These are phyloP conservation scores for Fusarium lyarnte DNA, from an alignment of 2,329 filamentous ascomycete genomes.

Conservation along the genomic window DNA sequence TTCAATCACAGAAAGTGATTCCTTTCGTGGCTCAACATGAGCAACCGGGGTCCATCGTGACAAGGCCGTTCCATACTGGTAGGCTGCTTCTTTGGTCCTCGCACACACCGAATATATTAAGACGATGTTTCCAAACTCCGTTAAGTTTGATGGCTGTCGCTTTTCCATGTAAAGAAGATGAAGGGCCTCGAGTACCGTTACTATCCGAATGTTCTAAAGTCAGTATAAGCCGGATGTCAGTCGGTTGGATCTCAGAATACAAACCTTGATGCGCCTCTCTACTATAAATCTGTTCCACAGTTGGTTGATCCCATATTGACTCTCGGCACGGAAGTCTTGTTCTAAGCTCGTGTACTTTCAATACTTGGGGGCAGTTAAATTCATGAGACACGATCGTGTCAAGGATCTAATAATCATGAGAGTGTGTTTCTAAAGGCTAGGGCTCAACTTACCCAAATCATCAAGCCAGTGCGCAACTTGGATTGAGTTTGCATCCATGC, in stretches of 20 bases:
- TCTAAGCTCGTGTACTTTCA: conserved; percentile 14
- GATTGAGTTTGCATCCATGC: conserved; percentile 10
- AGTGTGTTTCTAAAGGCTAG: neutral
- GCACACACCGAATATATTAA: conserved; percentile 25
- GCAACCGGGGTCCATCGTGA: conserved; percentile 28
- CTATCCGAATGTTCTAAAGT: neutral
- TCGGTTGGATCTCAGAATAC: neutral
- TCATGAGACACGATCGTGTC: conserved; percentile 11
- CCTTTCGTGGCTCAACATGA: conserved; percentile 14
- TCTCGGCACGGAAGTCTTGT: conserved; percentile 10
- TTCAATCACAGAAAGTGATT: neutral
- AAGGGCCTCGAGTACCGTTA: conserved; percentile 20
- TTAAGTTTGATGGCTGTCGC: conserved; percentile 17
- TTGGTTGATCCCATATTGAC: conserved; percentile 5
- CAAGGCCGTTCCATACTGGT: conserved; percentile 15
- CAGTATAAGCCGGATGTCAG: neutral
- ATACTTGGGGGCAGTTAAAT: conserved; percentile 8
- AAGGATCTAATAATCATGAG: conserved; percentile 4
- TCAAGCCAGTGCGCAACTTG: conserved; percentile 7
- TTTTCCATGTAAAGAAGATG: conserved; percentile 33
- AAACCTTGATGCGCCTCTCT: neutral
- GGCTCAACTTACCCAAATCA: conserved; percentile 13
- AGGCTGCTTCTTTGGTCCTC: conserved; percentile 19
- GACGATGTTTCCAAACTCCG: conserved; percentile 23
- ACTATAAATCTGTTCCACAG: neutral